These are phyloP conservation scores for Starmerella etchellsii DNA, from an alignment of 805 yeast species.

Conservation along the genomic window DNA sequence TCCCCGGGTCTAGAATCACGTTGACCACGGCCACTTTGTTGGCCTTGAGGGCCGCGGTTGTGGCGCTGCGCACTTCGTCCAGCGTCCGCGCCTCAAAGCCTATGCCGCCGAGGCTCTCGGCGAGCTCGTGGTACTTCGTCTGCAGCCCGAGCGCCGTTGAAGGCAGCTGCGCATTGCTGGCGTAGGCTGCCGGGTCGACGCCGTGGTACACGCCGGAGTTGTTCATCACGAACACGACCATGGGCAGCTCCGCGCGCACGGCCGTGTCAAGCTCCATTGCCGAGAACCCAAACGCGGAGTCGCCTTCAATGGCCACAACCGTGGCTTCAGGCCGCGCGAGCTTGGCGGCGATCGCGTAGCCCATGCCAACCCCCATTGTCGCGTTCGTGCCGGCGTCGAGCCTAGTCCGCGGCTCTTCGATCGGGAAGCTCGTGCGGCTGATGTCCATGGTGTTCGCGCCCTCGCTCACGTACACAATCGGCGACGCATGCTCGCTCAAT, in stretches of 20 bases:
- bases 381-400: conserved; percentile 68
- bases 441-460: conserved; percentile 74
- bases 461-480: conserved; percentile 42
- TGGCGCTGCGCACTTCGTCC: conserved; percentile 29
- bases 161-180: conserved; percentile 30
- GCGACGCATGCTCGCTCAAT: conserved; percentile 20
- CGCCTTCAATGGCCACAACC: conserved; percentile 56
- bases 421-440: conserved; percentile 48
- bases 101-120: conserved; percentile 42
- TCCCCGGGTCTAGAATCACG: conserved; percentile 49
- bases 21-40: conserved; percentile 39
- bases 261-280: conserved; percentile 65
- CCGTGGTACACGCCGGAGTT: conserved; percentile 67
- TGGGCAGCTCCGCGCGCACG: conserved; percentile 40
- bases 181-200: conserved; percentile 28
- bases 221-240: conserved; percentile 53
- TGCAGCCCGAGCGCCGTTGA: conserved; percentile 47
- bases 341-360: conserved; percentile 56
- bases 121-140: conserved; percentile 46
- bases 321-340: conserved; percentile 32
- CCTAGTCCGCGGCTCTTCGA: conserved; percentile 39
- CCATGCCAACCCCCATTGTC: conserved; percentile 65
- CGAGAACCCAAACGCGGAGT: conserved; percentile 66
- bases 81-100: conserved; percentile 39
- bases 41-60: conserved; percentile 29